Conservation (phyloP, 1,139 yeast genomes). For the Saccharomyces hybrid region DNA sequence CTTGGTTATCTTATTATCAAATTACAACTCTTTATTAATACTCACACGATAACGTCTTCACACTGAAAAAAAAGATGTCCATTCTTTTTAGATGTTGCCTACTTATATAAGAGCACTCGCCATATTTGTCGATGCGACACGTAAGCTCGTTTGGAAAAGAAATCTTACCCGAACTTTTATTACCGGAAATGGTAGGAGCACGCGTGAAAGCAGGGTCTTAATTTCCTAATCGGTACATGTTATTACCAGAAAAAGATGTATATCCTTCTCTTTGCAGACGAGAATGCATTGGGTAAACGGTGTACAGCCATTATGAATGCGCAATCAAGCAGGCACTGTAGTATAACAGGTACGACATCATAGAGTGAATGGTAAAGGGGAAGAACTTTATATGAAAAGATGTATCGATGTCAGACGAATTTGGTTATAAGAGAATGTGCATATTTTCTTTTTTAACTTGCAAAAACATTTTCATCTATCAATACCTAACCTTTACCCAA, state of each 20-base stretch:
- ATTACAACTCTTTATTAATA: neutral
- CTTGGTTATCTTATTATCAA: neutral
- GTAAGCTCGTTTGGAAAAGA: neutral
- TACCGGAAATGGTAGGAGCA: neutral
- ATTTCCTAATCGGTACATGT: neutral
- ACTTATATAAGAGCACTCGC: neutral
- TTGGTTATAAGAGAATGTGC: neutral
- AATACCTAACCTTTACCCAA: no score
- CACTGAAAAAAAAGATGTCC: neutral
- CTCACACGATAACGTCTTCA: neutral
- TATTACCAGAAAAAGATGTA: neutral
- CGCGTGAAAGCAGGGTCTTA: neutral
- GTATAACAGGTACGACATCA: neutral
- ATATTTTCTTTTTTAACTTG: neutral
- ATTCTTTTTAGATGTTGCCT: neutral
- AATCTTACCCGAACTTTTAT: neutral
- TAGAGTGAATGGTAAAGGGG: neutral
- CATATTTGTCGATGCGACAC: constrained; percentile 1
- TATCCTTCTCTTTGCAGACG: neutral
- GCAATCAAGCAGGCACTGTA: neutral
- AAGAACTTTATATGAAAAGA: neutral
- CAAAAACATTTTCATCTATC: neutral
- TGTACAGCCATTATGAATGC: neutral
- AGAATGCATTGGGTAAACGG: neutral
- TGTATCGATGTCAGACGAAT: neutral